Evolutionary conservation across 2,329 filamentous ascomycete genomes (phyloP), one percentile per base, ranked within the genome.

Genomic region (Thielaviopsis musarum): DNA sequence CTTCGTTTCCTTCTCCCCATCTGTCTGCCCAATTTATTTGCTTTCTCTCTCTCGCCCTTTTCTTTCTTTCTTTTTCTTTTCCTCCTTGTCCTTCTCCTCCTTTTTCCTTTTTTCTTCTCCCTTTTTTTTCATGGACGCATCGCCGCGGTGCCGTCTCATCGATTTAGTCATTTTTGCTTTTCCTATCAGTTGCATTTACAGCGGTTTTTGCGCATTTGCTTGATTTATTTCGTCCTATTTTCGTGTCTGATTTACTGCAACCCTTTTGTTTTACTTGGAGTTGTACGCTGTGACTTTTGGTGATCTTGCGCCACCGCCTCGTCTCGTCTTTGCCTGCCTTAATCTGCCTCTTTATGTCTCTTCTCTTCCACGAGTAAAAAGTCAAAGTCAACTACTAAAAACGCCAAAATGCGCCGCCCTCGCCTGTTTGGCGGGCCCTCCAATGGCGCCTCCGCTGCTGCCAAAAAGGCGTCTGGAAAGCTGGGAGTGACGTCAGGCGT

Each of bases 401-500:
- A 56, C 45, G 56, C 24, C 24, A 57, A 38, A 41, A 57, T 57
- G 55, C 55, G 55, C 19, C 55, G 55, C 9, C 55, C 41, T 28
- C 55, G 55, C 28, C 26, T 57, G 41, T 51, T 57, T 22, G 55
- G 41, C 48, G 30, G 45, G n/a, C 34, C 55, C 6, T 57, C 55
- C 19, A 51, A 28, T 53, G 21, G n/a, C 12, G 30, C 15, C 9
- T 19, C 41, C 15, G 10, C 53, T 21, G 53, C 53, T 19, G 15
- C 26, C 17, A 54, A 52, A 10, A 45, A 24, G 22, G 51, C 59
- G 26, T 57, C 69, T 62, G 67, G 78, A 65, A 93, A 93, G 72
- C 76, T 94, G 60, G 87, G 87, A 45, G 84, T 82, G 9, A 82
- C 89, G 64, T 87, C 83, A 3, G 87, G 87, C 7, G 86, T 94